Conservation (phyloP, 106 monocot genomes). For the Xerophyta viscosa region DNA sequence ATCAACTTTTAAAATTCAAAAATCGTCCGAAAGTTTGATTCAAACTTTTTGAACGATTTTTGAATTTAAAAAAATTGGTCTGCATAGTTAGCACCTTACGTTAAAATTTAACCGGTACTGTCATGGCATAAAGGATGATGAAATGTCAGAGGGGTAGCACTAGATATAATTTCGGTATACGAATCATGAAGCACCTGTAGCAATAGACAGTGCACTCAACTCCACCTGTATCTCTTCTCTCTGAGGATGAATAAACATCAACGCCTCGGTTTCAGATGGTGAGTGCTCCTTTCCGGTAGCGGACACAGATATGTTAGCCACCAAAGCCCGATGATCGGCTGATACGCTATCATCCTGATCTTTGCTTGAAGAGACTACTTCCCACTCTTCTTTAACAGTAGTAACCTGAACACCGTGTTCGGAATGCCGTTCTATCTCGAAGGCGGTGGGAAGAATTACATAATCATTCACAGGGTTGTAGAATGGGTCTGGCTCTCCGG, state of each 20-base stretch:
- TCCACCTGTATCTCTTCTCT: conserved; percentile 17
- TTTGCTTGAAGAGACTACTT: conserved; percentile 25
- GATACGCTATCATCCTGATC: background rate
- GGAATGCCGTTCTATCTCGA: conserved; percentile 32
- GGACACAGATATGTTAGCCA: conserved; percentile 9
- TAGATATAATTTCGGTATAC: too few species aligned
- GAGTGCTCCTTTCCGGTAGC: conserved; percentile 15
- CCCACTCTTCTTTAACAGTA: conserved; percentile 53
- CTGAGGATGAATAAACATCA: conserved; percentile 16
- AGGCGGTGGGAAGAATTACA: conserved; percentile 77
- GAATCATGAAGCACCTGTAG: conserved; percentile 11
- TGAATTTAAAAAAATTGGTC: too few species aligned
- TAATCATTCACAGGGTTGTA: conserved; percentile 91
- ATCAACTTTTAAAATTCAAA: too few species aligned
- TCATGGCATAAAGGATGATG: too few species aligned
- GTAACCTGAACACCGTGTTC: conserved; percentile 19
- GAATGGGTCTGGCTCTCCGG: conserved; percentile 90
- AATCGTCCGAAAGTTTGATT: too few species aligned
- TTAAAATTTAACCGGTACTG: too few species aligned
- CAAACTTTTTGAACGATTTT: too few species aligned
- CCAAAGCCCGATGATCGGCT: conserved; percentile 11
- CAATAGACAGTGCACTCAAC: conserved; percentile 29
- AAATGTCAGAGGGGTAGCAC: too few species aligned
- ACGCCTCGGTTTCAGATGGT: conserved; percentile 16
- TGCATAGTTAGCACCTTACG: too few species aligned